Base-by-base conservation (phyloP, 352 stramenopile species). In the Phytophthora pseudosyringae region DNA sequence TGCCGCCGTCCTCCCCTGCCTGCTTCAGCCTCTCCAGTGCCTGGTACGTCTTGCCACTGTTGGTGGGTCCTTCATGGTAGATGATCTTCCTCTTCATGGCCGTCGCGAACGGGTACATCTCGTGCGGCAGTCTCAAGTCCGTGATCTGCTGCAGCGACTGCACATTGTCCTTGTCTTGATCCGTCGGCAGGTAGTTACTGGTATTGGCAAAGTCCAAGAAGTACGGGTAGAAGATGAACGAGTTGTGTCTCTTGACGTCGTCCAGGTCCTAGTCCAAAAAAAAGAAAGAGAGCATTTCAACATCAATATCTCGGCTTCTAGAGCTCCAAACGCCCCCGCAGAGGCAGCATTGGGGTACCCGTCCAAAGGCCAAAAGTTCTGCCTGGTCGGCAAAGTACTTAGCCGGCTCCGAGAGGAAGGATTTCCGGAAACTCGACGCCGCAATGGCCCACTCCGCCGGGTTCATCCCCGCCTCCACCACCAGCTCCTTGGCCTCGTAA, bases 41-140 rank as follows among this genome's bases (percentile, higher is more conserved):
- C 44, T 96, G 73, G 66, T 98, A 96, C 7, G 97, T 99, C 75
- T 99, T 99, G 38, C 97, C 97, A 58, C 83, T 97, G 73, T 99
- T 99, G 1, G 97, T 99, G 6, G 97, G 97, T 18, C 91, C 92
- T 76, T 91, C 89, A 64, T 98, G 93, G 78, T 97, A 95, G 28
- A 97, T 88, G 55, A 98, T 94, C 51, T 80, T 78, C 21, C 91
- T 77, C 67, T 86, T 82, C 73, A 93, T 88, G 11, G 90, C 80
- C 1, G 86, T 83, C 1, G 91, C 86, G 21, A 75, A 77, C n/a
- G 91, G 89, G 63, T 94, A 97, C 75, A 93, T 84, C 45, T 92
- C 76, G 51, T 94, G 85, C 5, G 89, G 89, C 38, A 88, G 64
- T 7, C 82, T 72, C 49, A 97, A 51, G 54, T 94, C 84, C 44